These are phyloP conservation scores for Wickerhamiella vanderwaltii DNA, from an alignment of 805 yeast species.

Conservation along the genomic window DNA sequence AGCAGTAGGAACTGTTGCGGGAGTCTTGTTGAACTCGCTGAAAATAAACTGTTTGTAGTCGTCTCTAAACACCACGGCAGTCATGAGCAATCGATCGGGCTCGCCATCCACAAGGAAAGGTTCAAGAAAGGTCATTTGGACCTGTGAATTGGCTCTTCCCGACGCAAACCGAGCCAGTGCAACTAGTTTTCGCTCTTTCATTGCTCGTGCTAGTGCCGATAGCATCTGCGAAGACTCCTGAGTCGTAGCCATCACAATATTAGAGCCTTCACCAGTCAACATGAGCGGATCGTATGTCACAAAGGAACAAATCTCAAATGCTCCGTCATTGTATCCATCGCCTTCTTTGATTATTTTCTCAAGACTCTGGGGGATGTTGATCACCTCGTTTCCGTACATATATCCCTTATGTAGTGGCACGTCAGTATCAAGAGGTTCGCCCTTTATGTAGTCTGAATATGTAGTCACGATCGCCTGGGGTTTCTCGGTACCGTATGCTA, in stretches of 20 bases:
- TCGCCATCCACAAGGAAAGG: slow-evolving; percentile 11
- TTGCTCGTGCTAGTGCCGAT: slow-evolving; percentile 12
- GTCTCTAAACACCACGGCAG: slow-evolving; percentile 18
- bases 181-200: slow-evolving; percentile 11
- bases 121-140: slow-evolving; percentile 16
- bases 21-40: not conserved
- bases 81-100: slow-evolving; percentile 11
- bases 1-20: slow-evolving; percentile 3
- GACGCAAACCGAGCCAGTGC: slow-evolving; percentile 17
- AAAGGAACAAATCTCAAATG: slow-evolving; percentile 13
- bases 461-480: not conserved
- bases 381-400: slow-evolving; percentile 14
- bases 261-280: slow-evolving; percentile 5
- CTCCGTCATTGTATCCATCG: not conserved
- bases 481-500: not conserved
- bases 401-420: slow-evolving; percentile 8
- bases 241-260: slow-evolving; percentile 6
- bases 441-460: slow-evolving; percentile 1
- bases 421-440: not conserved
- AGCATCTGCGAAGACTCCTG: slow-evolving; percentile 3
- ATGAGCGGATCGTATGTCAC: not conserved
- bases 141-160: slow-evolving; percentile 11
- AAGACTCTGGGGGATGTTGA: slow-evolving; percentile 8
- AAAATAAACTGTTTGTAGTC: slow-evolving; percentile 13
- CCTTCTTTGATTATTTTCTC: not conserved